phyloP scores from a whole-genome alignment of 768 basidiomycete genomes.

The Kwoniella bestiolae region DNA sequence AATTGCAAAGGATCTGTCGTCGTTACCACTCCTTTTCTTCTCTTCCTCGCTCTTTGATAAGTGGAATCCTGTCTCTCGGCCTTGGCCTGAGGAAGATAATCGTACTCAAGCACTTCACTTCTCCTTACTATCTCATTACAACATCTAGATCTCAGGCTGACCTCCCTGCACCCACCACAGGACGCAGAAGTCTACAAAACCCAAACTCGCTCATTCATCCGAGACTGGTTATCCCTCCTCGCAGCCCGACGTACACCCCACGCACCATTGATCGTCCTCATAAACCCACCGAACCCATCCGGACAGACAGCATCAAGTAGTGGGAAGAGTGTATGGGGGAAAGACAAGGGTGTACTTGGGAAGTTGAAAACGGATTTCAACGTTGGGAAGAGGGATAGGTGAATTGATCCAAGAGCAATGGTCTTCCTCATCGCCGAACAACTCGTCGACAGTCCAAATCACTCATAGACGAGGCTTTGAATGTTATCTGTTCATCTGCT shows the following conservation, averaged over 20 bases:
- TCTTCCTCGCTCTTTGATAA: too few relatives aligned
- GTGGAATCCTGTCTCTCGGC: too few relatives aligned
- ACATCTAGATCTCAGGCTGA: too few relatives aligned
- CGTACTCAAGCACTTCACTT: too few relatives aligned
- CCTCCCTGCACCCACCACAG: too few relatives aligned
- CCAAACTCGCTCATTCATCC: conserved; percentile 79
- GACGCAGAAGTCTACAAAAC: conserved; percentile 77
- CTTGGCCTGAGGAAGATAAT: too few relatives aligned
- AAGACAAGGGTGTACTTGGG: conserved; percentile 81
- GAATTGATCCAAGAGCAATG: too few relatives aligned
- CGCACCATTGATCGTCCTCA: conserved; percentile 90
- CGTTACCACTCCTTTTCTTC: too few relatives aligned
- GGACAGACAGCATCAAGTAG: conserved; percentile 1
- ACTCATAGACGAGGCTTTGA: not conserved
- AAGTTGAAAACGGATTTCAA: conserved; percentile 94
- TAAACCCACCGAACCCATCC: conserved; percentile 64
- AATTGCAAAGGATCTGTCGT: too few relatives aligned
- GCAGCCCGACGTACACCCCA: conserved; percentile 68
- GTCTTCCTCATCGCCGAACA: not conserved
- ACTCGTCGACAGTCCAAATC: not conserved
- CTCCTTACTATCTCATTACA: too few relatives aligned
- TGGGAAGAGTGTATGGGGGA: conserved; percentile 69
- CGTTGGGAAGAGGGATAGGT: conserved; percentile 83
- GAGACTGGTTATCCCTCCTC: conserved; percentile 81
- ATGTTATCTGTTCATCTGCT: not conserved